A percentile compares a stretch with the other conserved stretches of the same genome.
Evolutionary conservation across 176 grass and related monocot species (phyloP).

Genomic region (Chloris gayana): DNA sequence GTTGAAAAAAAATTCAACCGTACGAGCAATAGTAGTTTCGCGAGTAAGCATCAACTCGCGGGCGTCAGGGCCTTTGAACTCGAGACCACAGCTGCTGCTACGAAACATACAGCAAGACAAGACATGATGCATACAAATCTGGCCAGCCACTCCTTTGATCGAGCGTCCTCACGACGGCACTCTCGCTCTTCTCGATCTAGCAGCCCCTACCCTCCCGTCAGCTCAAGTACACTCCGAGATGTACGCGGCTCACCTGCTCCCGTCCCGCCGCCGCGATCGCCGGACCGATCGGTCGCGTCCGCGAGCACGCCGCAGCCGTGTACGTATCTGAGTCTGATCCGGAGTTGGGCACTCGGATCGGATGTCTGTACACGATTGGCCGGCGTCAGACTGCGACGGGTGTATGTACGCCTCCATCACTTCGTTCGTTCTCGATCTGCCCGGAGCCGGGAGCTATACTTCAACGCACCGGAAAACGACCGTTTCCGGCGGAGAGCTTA

Average conservation of each 20-base stretch:
- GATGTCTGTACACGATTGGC: background rate
- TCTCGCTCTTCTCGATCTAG: background rate
- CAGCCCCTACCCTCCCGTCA: background rate
- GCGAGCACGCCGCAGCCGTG: background rate
- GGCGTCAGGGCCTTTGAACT: background rate
- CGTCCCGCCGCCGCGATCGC: background rate
- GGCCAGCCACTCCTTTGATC: too few relatives aligned
- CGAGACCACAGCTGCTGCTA: background rate
- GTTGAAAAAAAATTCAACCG: too few relatives aligned
- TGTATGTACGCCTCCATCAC: background rate
- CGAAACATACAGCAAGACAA: too few relatives aligned
- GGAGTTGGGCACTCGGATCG: background rate
- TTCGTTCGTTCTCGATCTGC: background rate
- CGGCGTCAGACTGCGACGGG: constrained; percentile 13
- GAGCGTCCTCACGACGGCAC: too few relatives aligned
- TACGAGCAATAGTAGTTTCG: background rate
- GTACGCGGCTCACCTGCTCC: constrained; percentile 9
- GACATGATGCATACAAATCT: background rate
- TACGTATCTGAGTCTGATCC: constrained; percentile 22
- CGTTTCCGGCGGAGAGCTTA: background rate
- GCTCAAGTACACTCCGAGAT: constrained; percentile 7
- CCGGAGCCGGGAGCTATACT: constrained; percentile 17
- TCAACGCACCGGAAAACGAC: constrained; percentile 33
- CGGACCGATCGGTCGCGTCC: background rate
- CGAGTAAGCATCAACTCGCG: background rate